Base-by-base conservation (phyloP, 2,329 filamentous ascomycete species). In the Calonectria ilicicola region DNA sequence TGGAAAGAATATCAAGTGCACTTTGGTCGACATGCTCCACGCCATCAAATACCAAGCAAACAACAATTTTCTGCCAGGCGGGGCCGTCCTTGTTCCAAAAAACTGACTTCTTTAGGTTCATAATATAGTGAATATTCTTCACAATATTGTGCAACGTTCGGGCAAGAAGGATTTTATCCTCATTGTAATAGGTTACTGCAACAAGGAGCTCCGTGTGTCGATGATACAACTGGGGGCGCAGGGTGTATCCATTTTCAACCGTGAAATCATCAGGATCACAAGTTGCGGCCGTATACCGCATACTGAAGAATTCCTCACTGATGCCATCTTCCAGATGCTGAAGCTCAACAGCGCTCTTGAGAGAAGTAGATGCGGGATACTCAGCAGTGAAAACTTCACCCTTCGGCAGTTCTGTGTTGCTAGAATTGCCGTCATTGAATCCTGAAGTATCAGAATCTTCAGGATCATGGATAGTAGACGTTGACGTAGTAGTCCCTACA, bases 41-140 rank as follows among this genome's bases (percentile, higher is more conserved):
- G 26, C 67, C 67, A 35, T 69, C 67, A 29, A 69, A 64, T 1
- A 69, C 58, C 21, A 69, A 8, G n/a, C 67, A 64, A 27, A 69
- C 67, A 32, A 69, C 67, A 3, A 69, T 69, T 5, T 69, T 69
- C 46, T 69, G 67, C 67, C 67, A 69, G 5, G 67, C 56, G 21
- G 53, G 66, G 9, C 53, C 44, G 15, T 60, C 67, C 17, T 64
- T 64, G 5, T 64, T 53, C 67, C 67, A 69, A 12, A 69, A 63
- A 23, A 38, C 32, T 15, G 67, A 64, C 35, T 64, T 64, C 7
- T 69, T 69, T 7, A 56, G 21, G 14, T 56, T 64, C 44, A 64
- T 47, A 3, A 69, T 64, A n/a, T 64, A 46, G 7, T 29, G 56
- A 44, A 69, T 64, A 44, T 69, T 69, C 46, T 64, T 51, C 44